Evolutionary conservation across 2,329 filamentous ascomycete genomes (phyloP).

Genomic region (Diaporthe vaccinii): DNA sequence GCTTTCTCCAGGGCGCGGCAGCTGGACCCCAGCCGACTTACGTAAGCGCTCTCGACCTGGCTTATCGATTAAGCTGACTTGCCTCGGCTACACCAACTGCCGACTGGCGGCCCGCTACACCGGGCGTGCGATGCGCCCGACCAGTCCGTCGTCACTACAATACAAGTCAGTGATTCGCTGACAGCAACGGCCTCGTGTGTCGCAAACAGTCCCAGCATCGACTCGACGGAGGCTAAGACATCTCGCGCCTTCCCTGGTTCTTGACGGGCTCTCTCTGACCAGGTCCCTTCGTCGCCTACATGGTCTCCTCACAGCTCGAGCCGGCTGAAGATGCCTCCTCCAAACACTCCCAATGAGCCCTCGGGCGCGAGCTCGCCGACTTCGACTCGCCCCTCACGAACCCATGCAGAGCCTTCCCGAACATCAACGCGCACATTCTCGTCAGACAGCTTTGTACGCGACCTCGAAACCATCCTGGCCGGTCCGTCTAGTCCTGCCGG

Average conservation of each 20-base stretch:
- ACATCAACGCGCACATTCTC: not conserved
- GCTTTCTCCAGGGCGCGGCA: too few relatives aligned
- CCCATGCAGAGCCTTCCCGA: not conserved
- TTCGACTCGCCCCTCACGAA: slow-evolving; percentile 27
- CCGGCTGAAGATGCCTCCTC: slow-evolving; percentile 32
- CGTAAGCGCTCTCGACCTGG: not conserved
- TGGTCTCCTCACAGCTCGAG: slow-evolving; percentile 10
- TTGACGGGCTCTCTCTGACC: not conserved
- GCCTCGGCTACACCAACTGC: slow-evolving; percentile 20
- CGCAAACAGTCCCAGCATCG: not conserved
- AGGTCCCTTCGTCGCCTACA: not conserved
- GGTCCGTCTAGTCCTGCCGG: slow-evolving; percentile 10
- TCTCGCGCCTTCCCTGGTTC: not conserved
- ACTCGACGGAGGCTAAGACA: not conserved
- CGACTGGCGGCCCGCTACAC: not conserved
- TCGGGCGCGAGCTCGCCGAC: slow-evolving; percentile 34
- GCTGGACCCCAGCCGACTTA: not conserved
- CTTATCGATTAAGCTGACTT: slow-evolving; percentile 31
- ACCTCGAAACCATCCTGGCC: slow-evolving; percentile 24
- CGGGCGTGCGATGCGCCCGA: not conserved
- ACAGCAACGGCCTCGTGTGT: not conserved
- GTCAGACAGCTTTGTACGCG: slow-evolving; percentile 13
- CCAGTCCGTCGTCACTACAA: not conserved
- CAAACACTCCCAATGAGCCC: slow-evolving; percentile 33
- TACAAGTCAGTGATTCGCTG: not conserved